These are phyloP conservation scores for Diaporthe ilicicola DNA, from an alignment of 2,329 filamentous ascomycete species.

Conservation along the genomic window DNA sequence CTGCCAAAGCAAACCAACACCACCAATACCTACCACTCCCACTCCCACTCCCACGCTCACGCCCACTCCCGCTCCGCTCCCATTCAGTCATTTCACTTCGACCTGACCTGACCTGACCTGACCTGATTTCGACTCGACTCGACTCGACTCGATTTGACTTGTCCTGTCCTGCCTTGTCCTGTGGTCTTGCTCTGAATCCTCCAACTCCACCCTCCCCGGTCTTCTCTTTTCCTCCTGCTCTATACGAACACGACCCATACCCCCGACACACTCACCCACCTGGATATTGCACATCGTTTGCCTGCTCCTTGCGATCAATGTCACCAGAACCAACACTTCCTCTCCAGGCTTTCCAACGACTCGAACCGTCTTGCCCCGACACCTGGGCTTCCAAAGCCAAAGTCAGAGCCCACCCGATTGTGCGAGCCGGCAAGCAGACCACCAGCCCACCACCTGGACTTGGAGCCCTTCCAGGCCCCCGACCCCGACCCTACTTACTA, in stretches of 20 bases:
- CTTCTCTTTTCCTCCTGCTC: background rate
- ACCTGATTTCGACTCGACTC: background rate
- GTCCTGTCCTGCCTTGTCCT: background rate
- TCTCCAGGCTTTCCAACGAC: background rate
- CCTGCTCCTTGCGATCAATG: background rate
- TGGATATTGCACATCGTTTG: background rate
- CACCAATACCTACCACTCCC: background rate
- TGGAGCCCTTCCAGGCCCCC: background rate
- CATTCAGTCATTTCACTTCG: constrained; percentile 1
- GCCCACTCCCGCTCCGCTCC: background rate
- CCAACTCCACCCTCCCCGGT: background rate
- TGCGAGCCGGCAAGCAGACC: background rate
- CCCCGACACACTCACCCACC: background rate
- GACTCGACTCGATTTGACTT: too few species aligned
- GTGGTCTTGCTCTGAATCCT: background rate
- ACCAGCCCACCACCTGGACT: too few species aligned
- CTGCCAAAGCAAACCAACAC: constrained; percentile 2
- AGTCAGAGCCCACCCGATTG: background rate
- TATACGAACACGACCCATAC: background rate
- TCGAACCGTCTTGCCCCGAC: background rate
- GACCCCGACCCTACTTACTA: background rate
- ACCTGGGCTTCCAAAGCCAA: background rate
- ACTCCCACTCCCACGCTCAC: background rate
- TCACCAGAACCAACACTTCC: background rate
- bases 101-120: background rate